Base-by-base conservation (phyloP, 1,284 basidiomycete genomes). In the Agroathelia rolfsii region DNA sequence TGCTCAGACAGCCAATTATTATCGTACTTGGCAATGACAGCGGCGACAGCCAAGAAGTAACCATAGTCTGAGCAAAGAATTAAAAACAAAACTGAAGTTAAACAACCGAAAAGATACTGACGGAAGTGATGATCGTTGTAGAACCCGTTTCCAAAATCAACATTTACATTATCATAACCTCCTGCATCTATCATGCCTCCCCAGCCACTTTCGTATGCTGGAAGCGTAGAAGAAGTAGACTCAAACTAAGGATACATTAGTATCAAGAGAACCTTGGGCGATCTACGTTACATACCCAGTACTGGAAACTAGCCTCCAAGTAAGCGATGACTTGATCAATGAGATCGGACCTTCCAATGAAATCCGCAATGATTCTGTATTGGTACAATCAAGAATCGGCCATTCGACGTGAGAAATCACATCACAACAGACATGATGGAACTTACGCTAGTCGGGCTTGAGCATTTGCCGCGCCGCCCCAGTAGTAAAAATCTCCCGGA, bases 101-200 rank as follows among this genome's bases (percentile, higher is more conserved):
- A n/a, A n/a, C n/a, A n/a, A n/a, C n/a, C n/a, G n/a, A n/a, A n/a
- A n/a, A n/a, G n/a, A n/a, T n/a, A n/a, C n/a, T n/a, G n/a, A 32
- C 56, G 54, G 43, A 58, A 58, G 33, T 54, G 53, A 30, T 58
- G 52, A 31, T 55, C 55, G 34, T 55, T 56, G 37, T 55, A 55
- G 14, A 50, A 56, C 10, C 55, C 55, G 34, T 58, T 58, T 9
- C 55, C 55, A 23, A 41, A 58, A 31, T 58, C 55, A 11, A 56
- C 48, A 33, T 48, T 50, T 14, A 47, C 35, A 28, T 55, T 45
- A 32, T 48, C 50, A 13, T 45, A 50, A 1, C 55, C 53, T 3
- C 49, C 46, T 13, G 46, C 44, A 31, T 53, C 49, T 17, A 58
- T 54, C 14, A 58, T 51, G 14, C 55, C 55, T 20, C 55, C 55